phyloP scores from a whole-genome alignment of 2,329 filamentous ascomycete genomes.

The Teratosphaeria epicoccoides region DNA sequence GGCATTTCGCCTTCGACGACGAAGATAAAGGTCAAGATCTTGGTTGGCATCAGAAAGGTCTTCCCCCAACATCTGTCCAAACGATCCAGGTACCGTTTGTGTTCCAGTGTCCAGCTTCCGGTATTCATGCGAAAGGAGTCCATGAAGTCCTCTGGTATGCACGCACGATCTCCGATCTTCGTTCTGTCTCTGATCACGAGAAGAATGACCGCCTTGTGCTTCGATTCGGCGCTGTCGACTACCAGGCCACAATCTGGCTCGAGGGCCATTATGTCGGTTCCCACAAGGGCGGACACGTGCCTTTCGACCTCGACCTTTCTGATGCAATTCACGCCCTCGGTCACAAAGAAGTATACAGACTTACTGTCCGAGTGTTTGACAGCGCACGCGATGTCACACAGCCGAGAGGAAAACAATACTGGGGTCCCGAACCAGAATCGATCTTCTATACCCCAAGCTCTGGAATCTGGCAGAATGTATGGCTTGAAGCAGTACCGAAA shows the following conservation, averaged over 20 bases:
- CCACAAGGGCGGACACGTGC: conserved; percentile 51
- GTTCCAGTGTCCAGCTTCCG: conserved; percentile 54
- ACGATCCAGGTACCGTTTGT: conserved; percentile 54
- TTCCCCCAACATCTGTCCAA: conserved; percentile 33
- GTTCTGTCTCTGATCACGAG: conserved; percentile 12
- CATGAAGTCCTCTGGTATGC: conserved; percentile 62
- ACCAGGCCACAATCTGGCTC: conserved; percentile 49
- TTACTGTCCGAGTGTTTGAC: conserved; percentile 52
- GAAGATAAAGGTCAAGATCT: conserved; percentile 45
- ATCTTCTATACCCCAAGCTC: conserved; percentile 66
- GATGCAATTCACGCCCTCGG: conserved; percentile 28
- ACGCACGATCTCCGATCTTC: conserved; percentile 23
- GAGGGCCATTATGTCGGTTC: conserved; percentile 43
- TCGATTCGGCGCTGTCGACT: conserved; percentile 53
- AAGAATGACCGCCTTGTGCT: conserved; percentile 38
- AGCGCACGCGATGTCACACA: conserved; percentile 55
- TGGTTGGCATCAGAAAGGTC: conserved; percentile 43
- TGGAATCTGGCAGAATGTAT: conserved; percentile 66
- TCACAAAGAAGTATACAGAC: conserved; percentile 1
- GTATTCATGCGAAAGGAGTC: conserved; percentile 49
- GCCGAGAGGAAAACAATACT: conserved; percentile 58
- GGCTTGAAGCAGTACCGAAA: conserved; percentile 50
- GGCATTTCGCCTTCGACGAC: conserved; percentile 58
- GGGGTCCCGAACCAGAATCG: conserved; percentile 46
- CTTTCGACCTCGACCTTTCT: conserved; percentile 47